A percentile compares a stretch with the other conserved stretches of the same genome.
These are phyloP conservation scores for Barbarea vulgaris DNA, from an alignment of 345 rosid species.

Conservation along the genomic window DNA sequence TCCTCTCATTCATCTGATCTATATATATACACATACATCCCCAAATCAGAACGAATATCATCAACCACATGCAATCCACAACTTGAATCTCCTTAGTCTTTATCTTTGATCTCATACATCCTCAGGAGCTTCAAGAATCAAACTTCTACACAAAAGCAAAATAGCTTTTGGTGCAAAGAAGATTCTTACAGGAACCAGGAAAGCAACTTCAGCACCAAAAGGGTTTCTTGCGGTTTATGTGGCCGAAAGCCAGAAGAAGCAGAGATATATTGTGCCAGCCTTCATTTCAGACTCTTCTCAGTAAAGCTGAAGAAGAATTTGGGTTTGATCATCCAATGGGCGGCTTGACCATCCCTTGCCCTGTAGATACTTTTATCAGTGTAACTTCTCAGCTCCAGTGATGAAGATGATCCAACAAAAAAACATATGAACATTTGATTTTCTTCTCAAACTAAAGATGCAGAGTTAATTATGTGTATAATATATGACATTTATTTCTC, in stretches of 20 bases:
- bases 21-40: slow-evolving; percentile 22
- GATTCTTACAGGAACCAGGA: slow-evolving; percentile 1
- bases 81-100: neutral
- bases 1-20: slow-evolving; percentile 4
- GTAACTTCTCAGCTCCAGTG: slow-evolving; percentile 40
- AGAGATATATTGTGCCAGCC: slow-evolving; percentile 50
- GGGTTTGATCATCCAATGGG: slow-evolving; percentile 55
- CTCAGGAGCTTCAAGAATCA: neutral
- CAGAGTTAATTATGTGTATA: neutral
- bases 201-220: slow-evolving; percentile 28
- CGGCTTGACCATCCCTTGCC: slow-evolving; percentile 54
- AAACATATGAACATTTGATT: neutral
- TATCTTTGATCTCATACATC: neutral
- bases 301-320: slow-evolving; percentile 52
- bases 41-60: neutral
- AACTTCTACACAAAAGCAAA: neutral
- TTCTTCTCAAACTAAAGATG: neutral
- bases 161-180: slow-evolving; percentile 29
- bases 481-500: neutral
- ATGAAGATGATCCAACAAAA: slow-evolving; percentile 9
- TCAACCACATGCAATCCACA: slow-evolving; percentile 7
- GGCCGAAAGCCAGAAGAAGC: slow-evolving; percentile 47
- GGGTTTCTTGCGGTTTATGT: slow-evolving; percentile 53
- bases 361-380: slow-evolving; percentile 43
- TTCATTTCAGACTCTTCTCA: slow-evolving; percentile 46